These are phyloP conservation scores for Elongisporangium undulatum DNA, from an alignment of 352 stramenopile genomes.

Conservation along the genomic window DNA sequence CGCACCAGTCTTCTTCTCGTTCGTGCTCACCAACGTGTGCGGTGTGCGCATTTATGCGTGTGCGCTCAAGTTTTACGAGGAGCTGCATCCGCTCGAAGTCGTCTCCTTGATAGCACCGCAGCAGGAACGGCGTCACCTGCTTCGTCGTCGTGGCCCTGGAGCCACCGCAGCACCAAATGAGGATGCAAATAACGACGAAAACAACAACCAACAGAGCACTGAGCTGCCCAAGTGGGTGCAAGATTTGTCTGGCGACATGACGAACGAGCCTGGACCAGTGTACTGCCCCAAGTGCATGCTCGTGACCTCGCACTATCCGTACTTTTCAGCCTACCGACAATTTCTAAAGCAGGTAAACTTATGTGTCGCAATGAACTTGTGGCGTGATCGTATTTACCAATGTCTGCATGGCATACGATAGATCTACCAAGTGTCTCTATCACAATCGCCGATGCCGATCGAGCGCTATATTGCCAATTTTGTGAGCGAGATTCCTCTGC, in stretches of 20 bases:
- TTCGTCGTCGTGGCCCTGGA: slow-evolving; percentile 8
- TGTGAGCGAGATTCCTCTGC: slow-evolving; percentile 93
- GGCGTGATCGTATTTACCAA: background rate
- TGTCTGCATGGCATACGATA: slow-evolving; percentile 6
- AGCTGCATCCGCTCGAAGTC: slow-evolving; percentile 75
- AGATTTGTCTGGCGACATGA: slow-evolving; percentile 45
- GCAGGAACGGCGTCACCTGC: slow-evolving; percentile 25
- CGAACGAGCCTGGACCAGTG: slow-evolving; percentile 46
- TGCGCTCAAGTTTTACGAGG: slow-evolving; percentile 78
- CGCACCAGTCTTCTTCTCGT: slow-evolving; percentile 72
- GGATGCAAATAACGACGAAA: slow-evolving; percentile 14
- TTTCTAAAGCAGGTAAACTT: slow-evolving; percentile 94
- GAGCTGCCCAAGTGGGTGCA: slow-evolving; percentile 73
- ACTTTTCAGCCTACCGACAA: slow-evolving; percentile 92
- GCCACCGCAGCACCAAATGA: background rate
- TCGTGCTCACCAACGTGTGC: slow-evolving; percentile 80
- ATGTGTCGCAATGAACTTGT: background rate
- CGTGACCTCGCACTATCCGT: slow-evolving; percentile 94
- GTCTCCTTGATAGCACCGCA: slow-evolving; percentile 62
- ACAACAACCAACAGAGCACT: slow-evolving; percentile 39
- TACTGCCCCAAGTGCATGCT: slow-evolving; percentile 93
- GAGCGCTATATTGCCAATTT: slow-evolving; percentile 98
- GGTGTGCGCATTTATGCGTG: slow-evolving; percentile 80
- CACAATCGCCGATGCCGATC: slow-evolving; percentile 90
- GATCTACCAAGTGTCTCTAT: slow-evolving; percentile 80